phyloP scores from a whole-genome alignment of 371 early-diverging fungal species.

The Mucor indicus region DNA sequence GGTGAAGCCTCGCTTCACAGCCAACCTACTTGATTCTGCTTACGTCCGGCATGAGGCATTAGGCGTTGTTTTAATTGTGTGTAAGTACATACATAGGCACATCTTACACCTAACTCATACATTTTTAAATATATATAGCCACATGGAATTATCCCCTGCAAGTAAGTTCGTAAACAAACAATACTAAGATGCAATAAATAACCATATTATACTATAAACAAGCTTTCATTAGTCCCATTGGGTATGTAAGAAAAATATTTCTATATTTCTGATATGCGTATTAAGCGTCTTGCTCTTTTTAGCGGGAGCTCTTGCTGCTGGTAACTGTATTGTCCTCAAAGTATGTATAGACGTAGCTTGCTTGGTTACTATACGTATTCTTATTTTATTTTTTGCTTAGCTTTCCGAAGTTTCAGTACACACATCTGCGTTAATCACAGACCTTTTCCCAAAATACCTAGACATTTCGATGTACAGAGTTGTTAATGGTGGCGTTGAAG shows the following conservation, averaged over 20 bases:
- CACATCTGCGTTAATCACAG: conserved; percentile 62
- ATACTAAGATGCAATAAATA: neutral
- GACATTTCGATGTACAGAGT: conserved; percentile 65
- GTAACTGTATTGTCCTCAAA: conserved; percentile 77
- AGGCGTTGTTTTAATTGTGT: conserved; percentile 67
- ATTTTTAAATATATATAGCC: conserved; percentile 9
- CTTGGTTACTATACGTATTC: neutral
- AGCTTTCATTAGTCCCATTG: conserved; percentile 30
- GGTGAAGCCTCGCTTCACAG: conserved; percentile 24
- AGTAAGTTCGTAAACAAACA: conserved; percentile 14
- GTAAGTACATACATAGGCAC: conserved; percentile 10
- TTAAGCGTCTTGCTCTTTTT: too few relatives aligned
- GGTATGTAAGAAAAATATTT: conserved; percentile 8
- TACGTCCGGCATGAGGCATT: conserved; percentile 68
- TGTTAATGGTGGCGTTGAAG: conserved; percentile 76
- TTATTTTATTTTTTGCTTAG: conserved; percentile 16
- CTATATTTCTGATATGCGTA: neutral
- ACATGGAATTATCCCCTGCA: conserved; percentile 46
- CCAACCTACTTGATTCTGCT: conserved; percentile 36
- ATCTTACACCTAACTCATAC: neutral
- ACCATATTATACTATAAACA: conserved; percentile 3
- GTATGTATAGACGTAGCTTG: conserved; percentile 5
- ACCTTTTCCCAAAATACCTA: conserved; percentile 69
- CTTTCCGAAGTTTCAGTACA: conserved; percentile 76
- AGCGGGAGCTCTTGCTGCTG: conserved; percentile 82